Percentiles rank a stretch among this genome's conserved stretches.
These are phyloP conservation scores for Astragalus membranaceus DNA, from an alignment of 306 rosid species.

Conservation along the genomic window DNA sequence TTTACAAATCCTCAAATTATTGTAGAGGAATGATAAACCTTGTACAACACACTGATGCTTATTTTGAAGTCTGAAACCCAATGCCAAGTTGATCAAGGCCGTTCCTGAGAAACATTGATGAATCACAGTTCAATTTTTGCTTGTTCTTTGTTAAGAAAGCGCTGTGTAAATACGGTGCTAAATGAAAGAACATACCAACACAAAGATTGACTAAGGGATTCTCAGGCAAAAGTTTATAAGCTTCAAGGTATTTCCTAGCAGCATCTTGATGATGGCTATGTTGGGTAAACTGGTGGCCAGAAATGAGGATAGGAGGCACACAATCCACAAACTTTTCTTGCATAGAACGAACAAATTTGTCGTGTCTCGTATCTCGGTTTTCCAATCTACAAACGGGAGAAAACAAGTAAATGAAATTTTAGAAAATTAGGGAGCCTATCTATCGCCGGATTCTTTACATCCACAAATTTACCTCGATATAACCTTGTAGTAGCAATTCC, in stretches of 20 bases:
- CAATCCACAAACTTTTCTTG: slow-evolving; percentile 57
- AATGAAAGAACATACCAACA: slow-evolving; percentile 52
- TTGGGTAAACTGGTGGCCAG: slow-evolving; percentile 66
- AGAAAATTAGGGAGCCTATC: slow-evolving; percentile 9
- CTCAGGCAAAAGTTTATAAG: slow-evolving; percentile 66
- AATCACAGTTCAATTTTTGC: background rate
- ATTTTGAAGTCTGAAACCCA: slow-evolving; percentile 86
- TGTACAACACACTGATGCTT: slow-evolving; percentile 81
- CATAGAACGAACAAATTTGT: slow-evolving; percentile 58
- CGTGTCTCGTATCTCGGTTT: slow-evolving; percentile 67
- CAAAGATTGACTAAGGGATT: slow-evolving; percentile 77
- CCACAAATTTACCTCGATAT: slow-evolving; percentile 52
- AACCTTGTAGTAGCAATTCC: slow-evolving; percentile 97
- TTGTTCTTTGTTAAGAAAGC: slow-evolving; percentile 1
- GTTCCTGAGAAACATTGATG: slow-evolving; percentile 42
- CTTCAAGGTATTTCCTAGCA: slow-evolving; percentile 85
- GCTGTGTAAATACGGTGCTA: background rate
- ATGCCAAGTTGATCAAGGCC: slow-evolving; percentile 75
- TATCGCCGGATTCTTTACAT: background rate
- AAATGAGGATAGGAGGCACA: slow-evolving; percentile 72
- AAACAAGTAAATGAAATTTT: background rate
- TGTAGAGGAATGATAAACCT: slow-evolving; percentile 84
- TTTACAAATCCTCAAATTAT: slow-evolving; percentile 55
- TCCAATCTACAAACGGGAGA: slow-evolving; percentile 49
- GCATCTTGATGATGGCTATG: slow-evolving; percentile 87